These are phyloP conservation scores for Hevea brasiliensis DNA, from an alignment of 345 rosid genomes.

Conservation along the genomic window DNA sequence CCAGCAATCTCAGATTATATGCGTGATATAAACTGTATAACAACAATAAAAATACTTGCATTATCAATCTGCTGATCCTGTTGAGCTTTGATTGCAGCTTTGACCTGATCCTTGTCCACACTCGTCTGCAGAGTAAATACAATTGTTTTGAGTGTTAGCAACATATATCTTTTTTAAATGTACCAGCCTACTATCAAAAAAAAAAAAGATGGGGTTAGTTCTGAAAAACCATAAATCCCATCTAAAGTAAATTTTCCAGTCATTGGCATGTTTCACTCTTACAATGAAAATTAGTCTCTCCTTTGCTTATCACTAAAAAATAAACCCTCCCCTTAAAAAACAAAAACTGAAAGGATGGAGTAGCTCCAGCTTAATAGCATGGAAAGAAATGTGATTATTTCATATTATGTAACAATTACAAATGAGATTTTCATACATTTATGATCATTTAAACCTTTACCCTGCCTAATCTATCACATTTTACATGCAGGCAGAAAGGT, in stretches of 20 bases:
- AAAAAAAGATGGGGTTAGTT: background rate
- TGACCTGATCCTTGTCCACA: slow-evolving; percentile 87
- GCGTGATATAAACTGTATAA: background rate
- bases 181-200: too few species aligned
- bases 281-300: too few species aligned
- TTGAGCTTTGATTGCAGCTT: slow-evolving; percentile 99
- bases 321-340: background rate
- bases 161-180: background rate
- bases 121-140: slow-evolving; percentile 55
- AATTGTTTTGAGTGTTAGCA: background rate
- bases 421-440: background rate
- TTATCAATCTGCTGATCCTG: slow-evolving; percentile 96
- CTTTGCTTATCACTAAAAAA: background rate
- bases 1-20: background rate
- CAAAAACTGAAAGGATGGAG: background rate
- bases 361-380: too few species aligned
- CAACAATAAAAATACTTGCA: slow-evolving; percentile 25
- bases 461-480: background rate
- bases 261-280: slow-evolving; percentile 1
- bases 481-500: background rate
- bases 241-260: background rate
- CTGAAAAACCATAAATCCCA: background rate
- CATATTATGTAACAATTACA: background rate
- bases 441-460: background rate
- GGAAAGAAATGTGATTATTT: too few species aligned